phyloP scores from a whole-genome alignment of 495 filamentous ascomycete species.

The Articulospora tetracladia region DNA sequence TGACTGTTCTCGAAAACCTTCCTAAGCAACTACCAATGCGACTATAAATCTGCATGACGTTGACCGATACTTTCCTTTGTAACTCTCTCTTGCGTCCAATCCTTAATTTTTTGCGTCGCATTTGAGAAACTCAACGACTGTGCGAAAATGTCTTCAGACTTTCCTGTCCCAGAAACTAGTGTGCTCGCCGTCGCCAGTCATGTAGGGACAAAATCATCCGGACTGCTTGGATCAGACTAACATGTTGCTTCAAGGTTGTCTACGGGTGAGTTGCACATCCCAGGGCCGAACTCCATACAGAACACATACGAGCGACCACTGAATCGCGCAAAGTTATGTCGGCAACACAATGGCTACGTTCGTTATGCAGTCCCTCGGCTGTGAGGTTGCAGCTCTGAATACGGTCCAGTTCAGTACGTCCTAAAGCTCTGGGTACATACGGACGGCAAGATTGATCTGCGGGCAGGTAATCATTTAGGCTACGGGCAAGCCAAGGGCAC shows the following conservation, averaged over 20 bases:
- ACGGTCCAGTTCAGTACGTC: constrained; percentile 87
- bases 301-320: constrained; percentile 4
- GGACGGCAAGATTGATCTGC: background rate
- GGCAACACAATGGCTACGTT: constrained; percentile 95
- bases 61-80: constrained; percentile 9
- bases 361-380: constrained; percentile 87
- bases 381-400: constrained; percentile 88
- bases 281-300: background rate
- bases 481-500: constrained; percentile 86
- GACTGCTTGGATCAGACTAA: constrained; percentile 18
- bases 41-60: background rate
- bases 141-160: constrained; percentile 2
- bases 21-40: background rate
- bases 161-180: constrained; percentile 74
- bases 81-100: background rate
- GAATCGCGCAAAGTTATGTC: constrained; percentile 65
- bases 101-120: background rate
- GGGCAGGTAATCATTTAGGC: constrained; percentile 83
- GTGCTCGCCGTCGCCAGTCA: constrained; percentile 96
- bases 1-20: background rate
- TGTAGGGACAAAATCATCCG: constrained; percentile 56
- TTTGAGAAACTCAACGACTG: background rate
- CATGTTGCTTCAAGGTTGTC: constrained; percentile 54
- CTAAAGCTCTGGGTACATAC: constrained; percentile 4
- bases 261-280: constrained; percentile 60